Evolutionary conservation across 2,329 filamentous ascomycete species (phyloP), one percentile per base, ranked within the genome.

Genomic region (Penicillium hesseltinei): DNA sequence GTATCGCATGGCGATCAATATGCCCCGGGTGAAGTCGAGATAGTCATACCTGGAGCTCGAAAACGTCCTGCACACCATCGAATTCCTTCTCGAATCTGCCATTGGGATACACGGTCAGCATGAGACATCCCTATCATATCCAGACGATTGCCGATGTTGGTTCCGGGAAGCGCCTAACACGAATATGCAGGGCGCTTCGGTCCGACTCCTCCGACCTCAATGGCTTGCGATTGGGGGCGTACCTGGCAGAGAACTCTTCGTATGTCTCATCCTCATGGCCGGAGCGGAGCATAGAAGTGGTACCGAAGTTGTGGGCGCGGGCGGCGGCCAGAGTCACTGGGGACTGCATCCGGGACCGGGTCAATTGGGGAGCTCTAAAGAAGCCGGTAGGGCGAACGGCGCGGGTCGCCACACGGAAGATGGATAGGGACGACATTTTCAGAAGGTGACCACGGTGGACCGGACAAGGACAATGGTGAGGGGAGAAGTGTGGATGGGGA

Each of bases 41-140:
- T 56, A 59, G 48, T 76, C 84, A 75, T 87, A 96, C 92, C 91
- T 97, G 92, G 75, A 99, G 91, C 88, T 99, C 94, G 79, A 99
- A 99, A 75, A 97, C 93, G 82, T 99, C 94, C 81, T 97, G 91
- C 67, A 99, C 94, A 74, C 81, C 80, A 64, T 99, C 93, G 75
- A 99, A 99, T 82, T 99, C 94, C 87, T 97, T 97, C 86, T 99
- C 94, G 76, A 96, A 99, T 82, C 94, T 99, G 76, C 73, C 63
- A 65, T 68, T 71, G 57, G 79, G 76, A 71, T 72, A 36, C 74
- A 75, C 69, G 64, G 67, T 66, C 55, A 63, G 66, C 69, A 69
- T 66, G 63, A 58, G 64, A 59, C 39, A 63, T 56, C 58, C 53
- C 51, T 61, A 61, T 60, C 64, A 60, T 60, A 44, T 53, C 44